Evolutionary conservation across 2,329 filamentous ascomycete genomes (phyloP), one percentile per base, ranked within the genome.

Genomic region (Zasmidium angulare): DNA sequence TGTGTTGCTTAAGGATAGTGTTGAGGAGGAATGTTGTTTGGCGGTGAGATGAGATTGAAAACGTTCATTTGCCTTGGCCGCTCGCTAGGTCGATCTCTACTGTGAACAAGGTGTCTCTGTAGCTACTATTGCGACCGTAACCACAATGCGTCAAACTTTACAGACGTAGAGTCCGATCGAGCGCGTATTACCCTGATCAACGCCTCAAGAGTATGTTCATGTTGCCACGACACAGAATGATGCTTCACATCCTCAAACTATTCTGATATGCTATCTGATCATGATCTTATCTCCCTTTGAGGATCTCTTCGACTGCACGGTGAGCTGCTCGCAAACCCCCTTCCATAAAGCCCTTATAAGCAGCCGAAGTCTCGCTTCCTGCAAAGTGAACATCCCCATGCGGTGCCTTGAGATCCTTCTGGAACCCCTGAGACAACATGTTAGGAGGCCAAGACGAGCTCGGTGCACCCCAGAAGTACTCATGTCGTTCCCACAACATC

Each of bases 11-110:
- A 58, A 50, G 26, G 56, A 58, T 77, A 17, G 73, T 71, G 59
- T 74, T 56, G 75, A 74, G 2, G n/a, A 43, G 11, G n/a, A 17
- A 7, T 14, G 12, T 43, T 43, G 36, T 43, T 17, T 69, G 73
- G 56, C 40, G 10, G n/a, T 36, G 50, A 20, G 50, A 11, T 51
- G 1, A 36, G 50, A 29, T 29, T n/a, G n/a, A n/a, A n/a, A n/a
- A n/a, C n/a, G n/a, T n/a, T n/a, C n/a, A n/a, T n/a, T n/a, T n/a
- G n/a, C n/a, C n/a, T n/a, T n/a, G n/a, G n/a, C n/a, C n/a, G n/a
- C n/a, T n/a, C n/a, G n/a, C n/a, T n/a, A n/a, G n/a, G n/a, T n/a
- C n/a, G n/a, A n/a, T n/a, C n/a, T n/a, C n/a, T n/a, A n/a, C n/a
- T n/a, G n/a, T n/a, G n/a, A n/a, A n/a, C n/a, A n/a, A n/a, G n/a